Percentiles rank a stretch among this genome's conserved stretches.
Conservation (phyloP, 371 early-diverging fungal species). For the Syncephalastrum racemosum region DNA sequence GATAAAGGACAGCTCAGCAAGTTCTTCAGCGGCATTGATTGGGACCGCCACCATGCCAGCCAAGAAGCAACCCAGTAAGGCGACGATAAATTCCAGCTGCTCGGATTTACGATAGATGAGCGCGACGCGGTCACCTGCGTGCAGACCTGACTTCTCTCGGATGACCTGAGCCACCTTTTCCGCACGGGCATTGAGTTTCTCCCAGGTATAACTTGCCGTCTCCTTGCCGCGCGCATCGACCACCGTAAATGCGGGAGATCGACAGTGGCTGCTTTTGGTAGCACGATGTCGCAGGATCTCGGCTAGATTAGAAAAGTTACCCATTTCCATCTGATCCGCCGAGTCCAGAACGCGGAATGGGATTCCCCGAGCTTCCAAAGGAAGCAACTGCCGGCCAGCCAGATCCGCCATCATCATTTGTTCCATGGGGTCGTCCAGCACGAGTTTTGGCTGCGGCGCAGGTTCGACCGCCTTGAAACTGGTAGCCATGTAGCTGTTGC, state of each 20-base stretch:
- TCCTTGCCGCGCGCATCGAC: constrained; percentile 80
- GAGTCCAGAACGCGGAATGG: constrained; percentile 27
- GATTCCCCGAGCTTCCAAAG: constrained; percentile 32
- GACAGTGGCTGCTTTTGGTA: constrained; percentile 30
- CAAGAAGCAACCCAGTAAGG: constrained; percentile 77
- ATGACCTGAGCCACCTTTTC: constrained; percentile 69
- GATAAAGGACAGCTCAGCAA: constrained; percentile 76
- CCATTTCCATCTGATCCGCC: constrained; percentile 30
- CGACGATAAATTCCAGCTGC: constrained; percentile 75
- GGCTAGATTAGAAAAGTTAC: constrained; percentile 53
- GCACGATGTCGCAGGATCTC: constrained; percentile 64
- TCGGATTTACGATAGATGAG: constrained; percentile 82
- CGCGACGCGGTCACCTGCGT: constrained; percentile 70
- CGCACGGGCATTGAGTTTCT: constrained; percentile 68
- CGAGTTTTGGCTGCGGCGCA: constrained; percentile 31
- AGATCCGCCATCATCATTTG: constrained; percentile 33
- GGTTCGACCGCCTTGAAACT: constrained; percentile 49
- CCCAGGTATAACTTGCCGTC: constrained; percentile 65
- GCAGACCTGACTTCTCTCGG: constrained; percentile 53
- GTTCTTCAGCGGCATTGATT: constrained; percentile 75
- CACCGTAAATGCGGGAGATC: constrained; percentile 61
- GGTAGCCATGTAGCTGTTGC: constrained; percentile 43
- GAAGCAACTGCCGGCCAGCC: constrained; percentile 43
- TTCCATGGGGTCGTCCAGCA: constrained; percentile 27
- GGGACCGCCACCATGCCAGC: constrained; percentile 86